Base-by-base conservation (phyloP, 768 basidiomycete genomes). In the Lentinula edodes region DNA sequence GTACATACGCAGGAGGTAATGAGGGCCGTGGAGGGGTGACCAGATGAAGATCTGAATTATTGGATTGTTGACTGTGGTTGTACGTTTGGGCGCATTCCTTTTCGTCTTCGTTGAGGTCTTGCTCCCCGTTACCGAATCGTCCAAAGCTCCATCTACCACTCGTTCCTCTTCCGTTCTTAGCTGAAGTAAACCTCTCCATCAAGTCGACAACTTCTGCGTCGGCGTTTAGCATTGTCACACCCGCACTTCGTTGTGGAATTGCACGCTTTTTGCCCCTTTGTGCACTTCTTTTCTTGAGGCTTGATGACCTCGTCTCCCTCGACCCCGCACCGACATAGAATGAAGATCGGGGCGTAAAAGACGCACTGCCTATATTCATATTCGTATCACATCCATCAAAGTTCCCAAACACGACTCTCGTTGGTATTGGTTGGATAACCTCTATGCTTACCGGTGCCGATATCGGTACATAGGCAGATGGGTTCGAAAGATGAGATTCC, bases 71-170 rank as follows among this genome's bases (percentile, higher is more conserved):
- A 38, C n/a, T 18, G n/a, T 16, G 23, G 38, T 15, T 41, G 51
- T 35, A n/a, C 16, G 51, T 16, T 36, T 16, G 38, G 4, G 20
- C 32, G 5, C 16, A 4, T 2, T 51, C 20, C 18, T 48, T 61
- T 63, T 18, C 55, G 53, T 38, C 58, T 52, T 32, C 55, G 55
- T 41, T 52, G 38, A 7, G 46, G 48, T 10, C 58, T 56, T 41
- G 39, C 48, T 20, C 46, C n/a, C 36, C 60, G 45, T 32, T 50
- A 43, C 6, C 52, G 65, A 20, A 36, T 28, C 12, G 80, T 16
- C 86, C 86, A 68, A 87, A 87, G 68, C 80, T 78, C 85, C 68
- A 79, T 84, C 51, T 68, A 64, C 60, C 58, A 66, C 16, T 52
- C 43, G 23, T 65, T 64, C 20, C 65, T 18, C 53, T 60, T 34